Evolutionary conservation across 257 asterid genomes (phyloP).

Genomic region (Misopates orontium): DNA sequence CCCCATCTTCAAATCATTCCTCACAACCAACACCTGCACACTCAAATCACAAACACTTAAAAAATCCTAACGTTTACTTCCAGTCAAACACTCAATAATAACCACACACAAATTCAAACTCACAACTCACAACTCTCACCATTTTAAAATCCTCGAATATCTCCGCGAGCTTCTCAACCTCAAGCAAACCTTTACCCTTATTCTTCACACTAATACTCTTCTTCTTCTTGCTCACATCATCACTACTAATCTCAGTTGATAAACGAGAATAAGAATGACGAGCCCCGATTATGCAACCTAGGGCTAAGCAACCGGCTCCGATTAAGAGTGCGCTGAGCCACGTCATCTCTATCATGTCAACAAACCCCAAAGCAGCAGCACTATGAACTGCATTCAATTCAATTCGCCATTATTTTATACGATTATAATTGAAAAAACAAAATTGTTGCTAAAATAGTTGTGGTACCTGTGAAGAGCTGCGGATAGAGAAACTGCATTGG

Average conservation of each 20-base stretch:
- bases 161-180: constrained; percentile 83
- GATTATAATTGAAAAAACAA: not conserved
- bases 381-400: constrained; percentile 42
- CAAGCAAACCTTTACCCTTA: constrained; percentile 53
- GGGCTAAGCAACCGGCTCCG: constrained; percentile 80
- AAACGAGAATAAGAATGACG: constrained; percentile 44
- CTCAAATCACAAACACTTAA: too few relatives aligned
- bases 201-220: constrained; percentile 20
- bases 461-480: constrained; percentile 29
- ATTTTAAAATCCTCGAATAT: constrained; percentile 86
- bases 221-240: constrained; percentile 48
- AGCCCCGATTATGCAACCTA: constrained; percentile 71
- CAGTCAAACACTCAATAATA: constrained; percentile 22
- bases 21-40: constrained; percentile 95
- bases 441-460: too few relatives aligned
- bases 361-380: constrained; percentile 15
- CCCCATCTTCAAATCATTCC: constrained; percentile 98
- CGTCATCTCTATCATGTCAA: constrained; percentile 69
- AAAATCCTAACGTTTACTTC: too few relatives aligned
- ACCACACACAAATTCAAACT: constrained; percentile 26
- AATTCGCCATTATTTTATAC: constrained; percentile 8
- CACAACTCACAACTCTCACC: constrained; percentile 38
- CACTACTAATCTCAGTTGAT: constrained; percentile 26
- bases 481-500: constrained; percentile 15
- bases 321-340: constrained; percentile 72